A percentile compares a stretch with the other conserved stretches of the same genome.
These are phyloP conservation scores for Euphorbia celastroides DNA, from an alignment of 441 rosid species.

Conservation along the genomic window DNA sequence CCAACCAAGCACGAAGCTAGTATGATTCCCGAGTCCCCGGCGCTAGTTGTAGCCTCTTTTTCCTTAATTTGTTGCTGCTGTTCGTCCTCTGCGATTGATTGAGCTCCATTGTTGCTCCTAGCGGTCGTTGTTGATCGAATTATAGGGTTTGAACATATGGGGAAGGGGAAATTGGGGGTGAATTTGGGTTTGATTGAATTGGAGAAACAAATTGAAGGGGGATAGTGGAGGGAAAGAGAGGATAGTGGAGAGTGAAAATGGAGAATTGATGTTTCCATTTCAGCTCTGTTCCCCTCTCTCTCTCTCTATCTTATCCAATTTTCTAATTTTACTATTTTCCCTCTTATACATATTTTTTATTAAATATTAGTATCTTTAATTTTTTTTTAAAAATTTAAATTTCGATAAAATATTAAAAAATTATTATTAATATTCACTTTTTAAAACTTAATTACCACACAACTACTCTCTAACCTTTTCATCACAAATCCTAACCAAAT, in stretches of 20 bases:
- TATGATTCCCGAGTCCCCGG: conserved; percentile 31
- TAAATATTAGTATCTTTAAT: no score
- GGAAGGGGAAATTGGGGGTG: background rate
- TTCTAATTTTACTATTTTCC: no score
- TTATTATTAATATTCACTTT: no score
- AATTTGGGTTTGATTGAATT: background rate
- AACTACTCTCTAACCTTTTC: no score
- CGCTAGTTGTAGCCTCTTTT: background rate
- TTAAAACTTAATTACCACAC: no score
- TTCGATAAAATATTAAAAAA: no score
- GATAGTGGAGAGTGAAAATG: background rate
- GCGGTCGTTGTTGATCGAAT: background rate
- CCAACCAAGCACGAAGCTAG: conserved; percentile 69
- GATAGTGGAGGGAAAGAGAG: background rate
- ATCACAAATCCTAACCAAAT: no score
- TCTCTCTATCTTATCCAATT: background rate
- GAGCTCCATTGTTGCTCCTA: background rate
- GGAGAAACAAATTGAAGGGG: background rate
- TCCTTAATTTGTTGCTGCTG: background rate
- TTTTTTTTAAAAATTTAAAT: no score
- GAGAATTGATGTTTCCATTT: conserved; percentile 2
- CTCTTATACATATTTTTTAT: no score
- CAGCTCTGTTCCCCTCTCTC: background rate
- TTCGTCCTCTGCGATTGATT: background rate
- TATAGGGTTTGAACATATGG: background rate